Evolutionary conservation across 2,329 filamentous ascomycete species (phyloP).

Genomic region (Rutstroemia sp.): DNA sequence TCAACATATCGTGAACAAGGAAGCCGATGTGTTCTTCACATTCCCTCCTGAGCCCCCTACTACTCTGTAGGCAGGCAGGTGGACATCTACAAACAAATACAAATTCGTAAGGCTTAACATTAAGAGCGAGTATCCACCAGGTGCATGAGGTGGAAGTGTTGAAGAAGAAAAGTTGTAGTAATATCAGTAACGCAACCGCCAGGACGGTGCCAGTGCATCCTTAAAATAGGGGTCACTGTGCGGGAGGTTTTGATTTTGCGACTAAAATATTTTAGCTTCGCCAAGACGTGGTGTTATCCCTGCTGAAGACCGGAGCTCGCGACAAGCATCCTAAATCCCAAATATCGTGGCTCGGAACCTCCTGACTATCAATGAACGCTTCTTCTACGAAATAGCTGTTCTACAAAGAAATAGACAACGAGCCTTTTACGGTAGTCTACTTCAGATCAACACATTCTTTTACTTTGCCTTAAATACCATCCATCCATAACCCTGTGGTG

Average conservation of each 20-base stretch:
- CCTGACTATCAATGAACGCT: conserved; percentile 7
- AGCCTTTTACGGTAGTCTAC: conserved; percentile 10
- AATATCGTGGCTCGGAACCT: conserved; percentile 9
- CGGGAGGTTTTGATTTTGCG: background rate
- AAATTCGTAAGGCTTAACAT: background rate
- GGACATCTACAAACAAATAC: no score
- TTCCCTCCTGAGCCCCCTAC: background rate
- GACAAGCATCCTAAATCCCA: conserved; percentile 9
- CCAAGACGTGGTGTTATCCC: conserved; percentile 5
- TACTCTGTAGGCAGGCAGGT: background rate
- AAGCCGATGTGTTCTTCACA: background rate
- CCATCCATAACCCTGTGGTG: conserved; percentile 3
- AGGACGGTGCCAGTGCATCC: background rate
- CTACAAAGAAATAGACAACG: conserved; percentile 7
- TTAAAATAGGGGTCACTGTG: conserved; percentile 6
- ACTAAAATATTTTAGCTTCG: conserved; percentile 9
- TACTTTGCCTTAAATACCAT: conserved; percentile 1
- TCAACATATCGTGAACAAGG: background rate
- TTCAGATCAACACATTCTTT: conserved; percentile 5
- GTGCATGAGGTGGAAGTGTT: no score
- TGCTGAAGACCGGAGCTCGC: conserved; percentile 6
- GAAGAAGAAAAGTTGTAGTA: no score
- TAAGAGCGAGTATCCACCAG: background rate
- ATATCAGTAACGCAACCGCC: background rate
- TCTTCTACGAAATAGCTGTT: conserved; percentile 2